phyloP scores from a whole-genome alignment of 108 stramenopile species.

The Thalassiosira profunda region DNA sequence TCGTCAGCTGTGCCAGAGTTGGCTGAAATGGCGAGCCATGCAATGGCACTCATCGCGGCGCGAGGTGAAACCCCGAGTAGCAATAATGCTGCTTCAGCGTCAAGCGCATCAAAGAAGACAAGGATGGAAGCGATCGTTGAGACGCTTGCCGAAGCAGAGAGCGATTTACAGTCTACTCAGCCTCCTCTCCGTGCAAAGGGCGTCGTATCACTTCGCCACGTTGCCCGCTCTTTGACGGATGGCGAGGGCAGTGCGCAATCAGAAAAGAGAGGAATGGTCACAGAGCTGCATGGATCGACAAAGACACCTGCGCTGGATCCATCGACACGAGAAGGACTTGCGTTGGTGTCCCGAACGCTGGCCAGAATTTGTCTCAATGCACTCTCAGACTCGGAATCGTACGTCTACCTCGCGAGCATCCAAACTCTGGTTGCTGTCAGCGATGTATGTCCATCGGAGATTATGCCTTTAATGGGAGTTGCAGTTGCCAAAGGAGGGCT shows the following conservation, averaged over 20 bases:
- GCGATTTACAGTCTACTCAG: slow-evolving; percentile 68
- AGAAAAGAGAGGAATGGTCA: slow-evolving; percentile 8
- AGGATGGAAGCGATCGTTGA: slow-evolving; percentile 21
- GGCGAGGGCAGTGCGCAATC: not conserved
- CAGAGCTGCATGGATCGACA: slow-evolving; percentile 13
- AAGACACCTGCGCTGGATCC: not conserved
- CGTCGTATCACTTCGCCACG: slow-evolving; percentile 70
- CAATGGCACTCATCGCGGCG: slow-evolving; percentile 69
- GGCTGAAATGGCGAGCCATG: slow-evolving; percentile 86
- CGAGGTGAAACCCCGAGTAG: slow-evolving; percentile 22
- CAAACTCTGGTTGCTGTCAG: slow-evolving; percentile 79
- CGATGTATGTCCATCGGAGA: slow-evolving; percentile 54
- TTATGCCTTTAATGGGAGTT: slow-evolving; percentile 58
- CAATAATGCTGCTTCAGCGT: not conserved
- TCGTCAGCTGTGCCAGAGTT: slow-evolving; percentile 45
- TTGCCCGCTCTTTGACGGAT: slow-evolving; percentile 58
- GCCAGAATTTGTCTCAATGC: slow-evolving; percentile 55
- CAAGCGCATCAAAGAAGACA: slow-evolving; percentile 3
- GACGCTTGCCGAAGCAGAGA: slow-evolving; percentile 47
- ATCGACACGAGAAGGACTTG: slow-evolving; percentile 10
- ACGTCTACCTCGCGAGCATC: slow-evolving; percentile 88
- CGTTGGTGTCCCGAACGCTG: slow-evolving; percentile 30
- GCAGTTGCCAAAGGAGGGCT: slow-evolving; percentile 42
- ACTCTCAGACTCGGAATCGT: slow-evolving; percentile 83
- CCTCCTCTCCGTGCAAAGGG: slow-evolving; percentile 82